Percentiles rank a stretch among this genome's conserved stretches.
These are phyloP conservation scores for Plasmodium yoelii DNA, from an alignment of 169 alveolate species.

Conservation along the genomic window DNA sequence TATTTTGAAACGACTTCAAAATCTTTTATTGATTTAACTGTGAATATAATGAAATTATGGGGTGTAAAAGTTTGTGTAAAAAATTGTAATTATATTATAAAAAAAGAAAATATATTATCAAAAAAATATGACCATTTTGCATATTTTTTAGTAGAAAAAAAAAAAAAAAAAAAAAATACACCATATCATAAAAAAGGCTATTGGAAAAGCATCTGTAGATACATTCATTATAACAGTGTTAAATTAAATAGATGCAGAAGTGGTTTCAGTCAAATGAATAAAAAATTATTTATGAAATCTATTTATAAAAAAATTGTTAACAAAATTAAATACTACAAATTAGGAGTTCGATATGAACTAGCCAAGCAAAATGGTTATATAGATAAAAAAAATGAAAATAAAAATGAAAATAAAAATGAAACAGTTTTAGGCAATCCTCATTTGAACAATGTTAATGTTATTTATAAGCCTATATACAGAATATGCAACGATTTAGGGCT, in stretches of 20 bases:
- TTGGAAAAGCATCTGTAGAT: too few relatives aligned
- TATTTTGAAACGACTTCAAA: constrained; percentile 39
- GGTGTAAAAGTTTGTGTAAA: constrained; percentile 15
- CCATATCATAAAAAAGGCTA: not conserved
- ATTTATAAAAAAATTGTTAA: too few relatives aligned
- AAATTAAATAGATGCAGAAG: too few relatives aligned
- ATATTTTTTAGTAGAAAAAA: too few relatives aligned
- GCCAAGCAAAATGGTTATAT: not conserved
- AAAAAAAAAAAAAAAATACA: too few relatives aligned
- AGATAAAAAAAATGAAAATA: not conserved
- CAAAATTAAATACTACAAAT: too few relatives aligned
- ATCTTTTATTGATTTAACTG: constrained; percentile 44
- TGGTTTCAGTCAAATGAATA: too few relatives aligned
- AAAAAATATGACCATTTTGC: too few relatives aligned
- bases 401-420: too few relatives aligned
- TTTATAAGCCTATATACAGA: not conserved
- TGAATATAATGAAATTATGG: constrained; percentile 38
- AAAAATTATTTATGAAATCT: too few relatives aligned
- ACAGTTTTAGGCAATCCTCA: not conserved
- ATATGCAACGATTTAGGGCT: constrained; percentile 40
- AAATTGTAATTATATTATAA: constrained; percentile 7
- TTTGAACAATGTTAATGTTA: not conserved
- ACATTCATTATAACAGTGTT: too few relatives aligned
- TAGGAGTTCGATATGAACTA: not conserved
- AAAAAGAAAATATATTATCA: not conserved